These are phyloP conservation scores for Coemansia sp. DNA, from an alignment of 192 early-diverging fungal genomes.

Conservation along the genomic window DNA sequence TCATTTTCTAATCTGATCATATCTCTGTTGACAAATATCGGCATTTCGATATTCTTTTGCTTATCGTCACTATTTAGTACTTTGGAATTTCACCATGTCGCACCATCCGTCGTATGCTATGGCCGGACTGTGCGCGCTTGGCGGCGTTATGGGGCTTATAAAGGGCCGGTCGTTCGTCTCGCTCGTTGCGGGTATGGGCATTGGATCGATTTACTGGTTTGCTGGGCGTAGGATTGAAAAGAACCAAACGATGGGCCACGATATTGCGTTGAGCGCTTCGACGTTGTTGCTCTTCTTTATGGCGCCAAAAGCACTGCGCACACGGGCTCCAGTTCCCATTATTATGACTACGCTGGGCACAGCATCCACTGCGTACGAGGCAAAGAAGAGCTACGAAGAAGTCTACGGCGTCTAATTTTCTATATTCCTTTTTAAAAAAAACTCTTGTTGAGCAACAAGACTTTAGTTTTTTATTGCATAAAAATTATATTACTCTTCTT, in stretches of 20 bases:
- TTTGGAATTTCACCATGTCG: constrained; percentile 23
- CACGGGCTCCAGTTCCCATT: constrained; percentile 36
- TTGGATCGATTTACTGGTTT: constrained; percentile 41
- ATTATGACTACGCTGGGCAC: constrained; percentile 41
- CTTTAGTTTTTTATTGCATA: background rate
- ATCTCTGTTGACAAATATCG: background rate
- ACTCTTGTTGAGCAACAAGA: background rate
- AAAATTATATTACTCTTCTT: background rate
- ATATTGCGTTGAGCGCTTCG: constrained; percentile 41
- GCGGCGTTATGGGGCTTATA: constrained; percentile 44
- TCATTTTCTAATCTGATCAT: constrained; percentile 1
- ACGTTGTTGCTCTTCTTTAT: constrained; percentile 42
- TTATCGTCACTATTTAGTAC: background rate
- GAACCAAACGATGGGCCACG: constrained; percentile 44
- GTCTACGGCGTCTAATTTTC: constrained; percentile 35
- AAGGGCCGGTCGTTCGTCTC: constrained; percentile 50
- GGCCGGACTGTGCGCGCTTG: constrained; percentile 46
- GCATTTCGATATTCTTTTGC: background rate
- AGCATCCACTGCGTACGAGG: constrained; percentile 34
- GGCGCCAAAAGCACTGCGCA: constrained; percentile 48
- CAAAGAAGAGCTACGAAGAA: constrained; percentile 48
- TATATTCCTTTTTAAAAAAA: no score
- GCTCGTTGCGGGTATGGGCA: constrained; percentile 42
- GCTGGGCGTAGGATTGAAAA: constrained; percentile 35
- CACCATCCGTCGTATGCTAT: constrained; percentile 48